Evolutionary conservation across 75 land plant species (phyloP).

Genomic region (Cryptomeria japonica): DNA sequence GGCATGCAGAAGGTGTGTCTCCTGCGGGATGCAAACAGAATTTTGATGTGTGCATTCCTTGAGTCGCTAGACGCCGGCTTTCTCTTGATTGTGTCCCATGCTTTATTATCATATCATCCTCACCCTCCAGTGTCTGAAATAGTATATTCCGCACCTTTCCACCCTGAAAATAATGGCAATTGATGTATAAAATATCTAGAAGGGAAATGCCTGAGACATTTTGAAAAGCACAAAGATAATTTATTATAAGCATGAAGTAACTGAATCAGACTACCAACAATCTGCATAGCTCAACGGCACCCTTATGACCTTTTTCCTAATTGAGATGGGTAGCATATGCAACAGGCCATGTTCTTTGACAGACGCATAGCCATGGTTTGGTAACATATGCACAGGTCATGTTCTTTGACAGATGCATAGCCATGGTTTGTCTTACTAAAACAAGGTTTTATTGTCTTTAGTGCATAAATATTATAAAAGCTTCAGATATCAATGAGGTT

Average conservation of each 20-base stretch:
- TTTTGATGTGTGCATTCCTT: constrained; percentile 92
- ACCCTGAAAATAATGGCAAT: constrained; percentile 49
- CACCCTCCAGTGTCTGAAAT: constrained; percentile 71
- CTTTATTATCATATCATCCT: constrained; percentile 69
- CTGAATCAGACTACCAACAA: neutral
- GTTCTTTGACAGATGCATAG: neutral
- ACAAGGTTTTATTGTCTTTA: neutral
- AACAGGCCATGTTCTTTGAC: neutral
- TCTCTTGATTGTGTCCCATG: constrained; percentile 86
- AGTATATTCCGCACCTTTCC: constrained; percentile 83
- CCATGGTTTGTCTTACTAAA: neutral
- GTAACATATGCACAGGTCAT: neutral
- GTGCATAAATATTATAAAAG: neutral
- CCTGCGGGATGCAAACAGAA: constrained; percentile 95
- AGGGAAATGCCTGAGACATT: neutral
- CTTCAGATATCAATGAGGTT: neutral
- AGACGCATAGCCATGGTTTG: neutral
- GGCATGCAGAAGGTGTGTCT: constrained; percentile 92
- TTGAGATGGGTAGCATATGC: neutral
- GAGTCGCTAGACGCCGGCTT: constrained; percentile 67
- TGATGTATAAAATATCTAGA: neutral
- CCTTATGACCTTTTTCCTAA: neutral
- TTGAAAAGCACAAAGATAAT: neutral
- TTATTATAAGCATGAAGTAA: neutral
- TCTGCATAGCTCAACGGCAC: neutral